phyloP scores from a whole-genome alignment of 805 yeast species.

The Blastobotrys robertii region DNA sequence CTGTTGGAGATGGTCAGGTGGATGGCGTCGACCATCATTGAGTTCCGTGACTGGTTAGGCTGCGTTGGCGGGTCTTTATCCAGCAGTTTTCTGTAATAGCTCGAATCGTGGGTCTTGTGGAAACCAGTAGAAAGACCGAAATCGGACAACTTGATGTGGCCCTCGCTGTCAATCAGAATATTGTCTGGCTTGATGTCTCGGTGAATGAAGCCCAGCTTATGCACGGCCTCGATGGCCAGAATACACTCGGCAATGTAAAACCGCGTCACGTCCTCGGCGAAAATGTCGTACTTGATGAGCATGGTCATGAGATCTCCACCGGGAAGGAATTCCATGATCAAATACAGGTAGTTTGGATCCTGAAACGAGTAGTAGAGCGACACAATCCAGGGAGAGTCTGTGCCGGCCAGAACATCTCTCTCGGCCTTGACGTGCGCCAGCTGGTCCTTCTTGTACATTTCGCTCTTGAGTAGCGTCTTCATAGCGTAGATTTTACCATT shows the following conservation, averaged over 20 bases:
- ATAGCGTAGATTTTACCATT: slow-evolving; percentile 88
- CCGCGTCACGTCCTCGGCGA: slow-evolving; percentile 79
- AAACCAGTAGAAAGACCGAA: slow-evolving; percentile 85
- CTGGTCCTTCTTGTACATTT: slow-evolving; percentile 92
- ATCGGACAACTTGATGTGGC: slow-evolving; percentile 61
- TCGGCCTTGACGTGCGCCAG: slow-evolving; percentile 93
- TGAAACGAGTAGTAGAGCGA: slow-evolving; percentile 75
- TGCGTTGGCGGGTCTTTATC: slow-evolving; percentile 44
- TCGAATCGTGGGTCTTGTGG: slow-evolving; percentile 88
- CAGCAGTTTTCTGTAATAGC: slow-evolving; percentile 70
- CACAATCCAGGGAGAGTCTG: slow-evolving; percentile 84
- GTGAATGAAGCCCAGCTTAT: slow-evolving; percentile 87
- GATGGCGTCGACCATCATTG: slow-evolving; percentile 87
- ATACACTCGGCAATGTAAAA: slow-evolving; percentile 96
- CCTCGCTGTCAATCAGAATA: slow-evolving; percentile 71
- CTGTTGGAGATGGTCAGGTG: slow-evolving; percentile 91
- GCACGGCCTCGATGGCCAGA: slow-evolving; percentile 88
- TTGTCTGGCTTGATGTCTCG: slow-evolving; percentile 97
- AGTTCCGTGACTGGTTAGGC: slow-evolving; percentile 42
- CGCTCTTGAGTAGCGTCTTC: slow-evolving; percentile 84
- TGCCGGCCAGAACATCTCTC: slow-evolving; percentile 86
- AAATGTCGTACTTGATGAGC: slow-evolving; percentile 89
- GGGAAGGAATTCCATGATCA: slow-evolving; percentile 75
- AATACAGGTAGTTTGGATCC: slow-evolving; percentile 61
- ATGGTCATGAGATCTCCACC: slow-evolving; percentile 91